Conservation (phyloP, 1,284 basidiomycete species). For the Fomitopsis pinicola region DNA sequence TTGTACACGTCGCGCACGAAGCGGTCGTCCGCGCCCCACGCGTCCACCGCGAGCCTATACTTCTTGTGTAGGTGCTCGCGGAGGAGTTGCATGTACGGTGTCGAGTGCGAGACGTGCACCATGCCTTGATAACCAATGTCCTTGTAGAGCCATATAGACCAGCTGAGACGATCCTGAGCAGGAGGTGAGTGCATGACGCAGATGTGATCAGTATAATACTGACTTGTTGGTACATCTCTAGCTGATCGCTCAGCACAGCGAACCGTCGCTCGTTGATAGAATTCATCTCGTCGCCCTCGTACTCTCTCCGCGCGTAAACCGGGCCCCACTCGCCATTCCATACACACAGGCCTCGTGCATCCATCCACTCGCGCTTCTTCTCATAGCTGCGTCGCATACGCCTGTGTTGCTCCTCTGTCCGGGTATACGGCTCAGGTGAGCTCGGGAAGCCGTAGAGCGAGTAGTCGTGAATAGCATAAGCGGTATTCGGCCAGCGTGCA, state of each 20-base stretch:
- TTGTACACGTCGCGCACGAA: conserved; percentile 47
- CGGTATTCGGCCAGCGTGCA: conserved; percentile 50
- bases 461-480: conserved; percentile 81
- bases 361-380: conserved; percentile 69
- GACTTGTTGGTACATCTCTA: conserved; percentile 68
- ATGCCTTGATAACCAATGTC: conserved; percentile 85
- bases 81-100: conserved; percentile 67
- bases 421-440: conserved; percentile 44
- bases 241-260: conserved; percentile 63
- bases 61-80: conserved; percentile 60
- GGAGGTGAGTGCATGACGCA: not conserved
- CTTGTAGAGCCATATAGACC: conserved; percentile 87
- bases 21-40: conserved; percentile 58
- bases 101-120: conserved; percentile 64
- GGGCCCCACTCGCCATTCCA: conserved; percentile 81
- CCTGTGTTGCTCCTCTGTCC: conserved; percentile 47
- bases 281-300: conserved; percentile 59
- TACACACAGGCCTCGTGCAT: conserved; percentile 58
- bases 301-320: conserved; percentile 57
- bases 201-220: not conserved
- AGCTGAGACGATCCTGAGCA: conserved; percentile 60
- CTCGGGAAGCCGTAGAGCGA: conserved; percentile 66
- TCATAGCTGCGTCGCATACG: conserved; percentile 53
- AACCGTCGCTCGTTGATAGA: conserved; percentile 64
- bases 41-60: conserved; percentile 57